These are phyloP conservation scores for Pseudogymnoascus sp. DNA, from an alignment of 2,329 filamentous ascomycete species.

Conservation along the genomic window DNA sequence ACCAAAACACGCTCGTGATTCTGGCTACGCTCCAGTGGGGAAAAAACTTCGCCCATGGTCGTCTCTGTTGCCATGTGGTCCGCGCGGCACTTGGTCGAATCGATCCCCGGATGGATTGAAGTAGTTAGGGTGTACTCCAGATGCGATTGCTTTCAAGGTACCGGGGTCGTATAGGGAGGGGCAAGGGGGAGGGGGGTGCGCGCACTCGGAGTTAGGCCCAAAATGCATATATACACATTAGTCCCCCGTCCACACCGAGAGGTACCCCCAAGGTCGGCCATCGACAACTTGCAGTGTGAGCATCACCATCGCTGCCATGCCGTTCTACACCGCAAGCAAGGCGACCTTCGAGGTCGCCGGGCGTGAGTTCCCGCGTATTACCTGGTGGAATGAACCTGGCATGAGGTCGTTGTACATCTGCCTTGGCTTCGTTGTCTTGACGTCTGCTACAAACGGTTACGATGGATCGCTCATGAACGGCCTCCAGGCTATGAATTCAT, in stretches of 20 bases:
- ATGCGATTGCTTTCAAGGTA: background rate
- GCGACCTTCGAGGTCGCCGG: constrained; percentile 26
- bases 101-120: background rate
- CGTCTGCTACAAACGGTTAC: constrained; percentile 49
- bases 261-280: background rate
- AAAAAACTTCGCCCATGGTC: background rate
- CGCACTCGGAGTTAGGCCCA: background rate
- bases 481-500: constrained; percentile 33
- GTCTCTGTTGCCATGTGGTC: background rate
- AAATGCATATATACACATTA: background rate
- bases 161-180: background rate
- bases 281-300: background rate
- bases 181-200: background rate
- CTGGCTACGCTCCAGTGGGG: background rate
- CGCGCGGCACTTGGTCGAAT: background rate
- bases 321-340: constrained; percentile 19
- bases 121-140: background rate
- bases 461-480: constrained; percentile 36
- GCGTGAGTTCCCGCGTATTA: constrained; percentile 30
- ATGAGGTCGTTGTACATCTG: constrained; percentile 50
- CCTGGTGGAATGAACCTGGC: constrained; percentile 49
- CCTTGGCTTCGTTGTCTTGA: constrained; percentile 27
- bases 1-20: constrained; percentile 1
- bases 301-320: constrained; percentile 11
- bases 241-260: background rate